phyloP scores from a whole-genome alignment of 768 basidiomycete species.

The Lactifluus volemus region DNA sequence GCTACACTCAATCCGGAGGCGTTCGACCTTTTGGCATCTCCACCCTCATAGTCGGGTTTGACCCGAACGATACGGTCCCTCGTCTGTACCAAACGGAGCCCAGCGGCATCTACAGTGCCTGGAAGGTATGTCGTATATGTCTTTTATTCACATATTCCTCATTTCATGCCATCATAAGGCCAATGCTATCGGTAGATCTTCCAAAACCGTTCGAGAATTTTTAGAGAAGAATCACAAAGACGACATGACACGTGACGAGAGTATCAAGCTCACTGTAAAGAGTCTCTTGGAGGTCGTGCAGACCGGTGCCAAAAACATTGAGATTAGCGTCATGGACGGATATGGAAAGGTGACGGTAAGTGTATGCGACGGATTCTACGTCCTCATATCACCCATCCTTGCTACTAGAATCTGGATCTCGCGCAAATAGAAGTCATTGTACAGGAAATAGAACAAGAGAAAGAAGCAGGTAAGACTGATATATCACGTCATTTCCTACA shows the following conservation, averaged over 20 bases:
- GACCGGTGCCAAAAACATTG: conserved; percentile 99
- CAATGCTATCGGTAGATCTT: conserved; percentile 95
- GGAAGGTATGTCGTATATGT: conserved; percentile 65
- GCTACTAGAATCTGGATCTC: conserved; percentile 67
- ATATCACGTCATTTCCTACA: background rate
- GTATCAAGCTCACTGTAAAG: conserved; percentile 92
- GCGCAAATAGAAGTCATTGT: conserved; percentile 89
- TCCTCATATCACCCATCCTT: background rate
- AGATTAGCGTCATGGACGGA: conserved; percentile 95
- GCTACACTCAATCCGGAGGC: conserved; percentile 98
- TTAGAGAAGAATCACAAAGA: conserved; percentile 97
- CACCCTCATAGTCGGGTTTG: conserved; percentile 93
- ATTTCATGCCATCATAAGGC: conserved; percentile 44
- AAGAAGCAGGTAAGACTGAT: conserved; percentile 70
- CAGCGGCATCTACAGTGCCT: conserved; percentile 94
- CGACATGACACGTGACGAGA: conserved; percentile 78
- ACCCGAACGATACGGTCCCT: conserved; percentile 82
- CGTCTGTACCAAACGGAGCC: conserved; percentile 96
- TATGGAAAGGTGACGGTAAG: conserved; percentile 87
- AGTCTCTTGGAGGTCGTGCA: conserved; percentile 95
- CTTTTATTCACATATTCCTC: background rate
- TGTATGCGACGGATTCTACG: background rate
- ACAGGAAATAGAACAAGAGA: conserved; percentile 89
- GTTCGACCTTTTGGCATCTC: conserved; percentile 98
- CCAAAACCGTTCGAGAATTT: conserved; percentile 97